Evolutionary conservation across 202 grass and related monocot genomes (phyloP).

Genomic region (Setaria italica): DNA sequence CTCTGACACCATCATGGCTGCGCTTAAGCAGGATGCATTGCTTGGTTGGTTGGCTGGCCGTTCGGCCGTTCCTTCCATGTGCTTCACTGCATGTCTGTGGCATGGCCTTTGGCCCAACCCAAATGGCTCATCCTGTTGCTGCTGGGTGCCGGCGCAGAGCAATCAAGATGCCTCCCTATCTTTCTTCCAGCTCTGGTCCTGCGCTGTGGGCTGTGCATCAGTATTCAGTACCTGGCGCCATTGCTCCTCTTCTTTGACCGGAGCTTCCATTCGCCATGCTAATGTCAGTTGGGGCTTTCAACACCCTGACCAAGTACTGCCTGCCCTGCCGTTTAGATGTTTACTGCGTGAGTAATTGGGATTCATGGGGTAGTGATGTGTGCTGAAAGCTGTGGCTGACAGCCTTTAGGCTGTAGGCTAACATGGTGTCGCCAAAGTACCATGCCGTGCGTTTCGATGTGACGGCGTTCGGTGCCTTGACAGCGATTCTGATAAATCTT

Average conservation of each 20-base stretch:
- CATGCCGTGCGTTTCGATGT: neutral
- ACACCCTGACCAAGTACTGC: neutral
- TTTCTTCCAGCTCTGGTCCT: slow-evolving; percentile 42
- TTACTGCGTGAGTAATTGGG: slow-evolving; percentile 1
- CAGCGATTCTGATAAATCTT: slow-evolving; percentile 23
- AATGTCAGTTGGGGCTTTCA: neutral
- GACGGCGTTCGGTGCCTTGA: neutral
- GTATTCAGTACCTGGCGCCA: slow-evolving; percentile 42
- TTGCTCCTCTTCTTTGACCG: slow-evolving; percentile 51
- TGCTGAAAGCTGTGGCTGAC: slow-evolving; percentile 5
- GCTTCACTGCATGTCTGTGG: slow-evolving; percentile 36
- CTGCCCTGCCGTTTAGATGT: slow-evolving; percentile 5
- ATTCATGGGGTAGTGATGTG: slow-evolving; percentile 7
- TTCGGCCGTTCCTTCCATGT: slow-evolving; percentile 46
- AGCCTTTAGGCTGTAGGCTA: neutral
- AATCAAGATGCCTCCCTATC: slow-evolving; percentile 46
- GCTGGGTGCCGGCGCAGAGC: slow-evolving; percentile 43
- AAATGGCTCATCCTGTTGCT: slow-evolving; percentile 54
- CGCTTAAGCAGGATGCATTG: slow-evolving; percentile 44
- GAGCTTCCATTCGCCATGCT: slow-evolving; percentile 23
- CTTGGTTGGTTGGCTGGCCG: slow-evolving; percentile 37
- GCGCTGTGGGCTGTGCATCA: slow-evolving; percentile 1
- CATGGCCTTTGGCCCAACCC: slow-evolving; percentile 48
- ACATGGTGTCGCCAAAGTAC: slow-evolving; percentile 25
- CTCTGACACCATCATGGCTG: slow-evolving; percentile 53